phyloP scores from a whole-genome alignment of 2,329 filamentous ascomycete genomes.

The Trichoderma sp. region DNA sequence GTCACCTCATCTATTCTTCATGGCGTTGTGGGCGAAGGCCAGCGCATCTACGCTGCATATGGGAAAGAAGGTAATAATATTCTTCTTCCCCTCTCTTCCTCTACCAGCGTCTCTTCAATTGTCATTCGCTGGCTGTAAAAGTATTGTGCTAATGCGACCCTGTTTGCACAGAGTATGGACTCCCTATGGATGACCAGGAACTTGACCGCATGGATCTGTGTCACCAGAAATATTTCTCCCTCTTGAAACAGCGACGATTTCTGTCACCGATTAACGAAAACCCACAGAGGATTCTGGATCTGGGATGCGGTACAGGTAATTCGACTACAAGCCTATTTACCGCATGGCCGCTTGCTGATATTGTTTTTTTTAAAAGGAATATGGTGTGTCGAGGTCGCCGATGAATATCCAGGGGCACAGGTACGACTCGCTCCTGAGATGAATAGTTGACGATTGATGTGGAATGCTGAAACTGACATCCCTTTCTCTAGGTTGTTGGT shows the following conservation, averaged over 20 bases:
- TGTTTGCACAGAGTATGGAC: constrained; percentile 33
- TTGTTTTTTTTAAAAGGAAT: constrained; percentile 24
- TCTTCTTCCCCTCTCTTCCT: not conserved
- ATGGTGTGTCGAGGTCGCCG: constrained; percentile 41
- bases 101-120: not conserved
- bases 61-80: constrained; percentile 31
- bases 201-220: constrained; percentile 40
- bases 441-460: not conserved
- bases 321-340: not conserved
- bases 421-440: constrained; percentile 3
- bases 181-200: constrained; percentile 41
- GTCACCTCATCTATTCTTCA: constrained; percentile 30
- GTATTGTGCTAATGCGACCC: not conserved
- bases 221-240: constrained; percentile 34
- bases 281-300: constrained; percentile 31
- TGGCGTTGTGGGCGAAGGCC: constrained; percentile 30
- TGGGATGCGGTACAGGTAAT: constrained; percentile 28
- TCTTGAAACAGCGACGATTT: constrained; percentile 29
- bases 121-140: not conserved
- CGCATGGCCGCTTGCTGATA: not conserved
- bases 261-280: constrained; percentile 24
- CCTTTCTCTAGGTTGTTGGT: constrained; percentile 24
- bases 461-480: not conserved
- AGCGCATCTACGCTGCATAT: constrained; percentile 33
- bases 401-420: constrained; percentile 28